Evolutionary conservation across 2,329 filamentous ascomycete species (phyloP).

Genomic region (Botrytis aclada): DNA sequence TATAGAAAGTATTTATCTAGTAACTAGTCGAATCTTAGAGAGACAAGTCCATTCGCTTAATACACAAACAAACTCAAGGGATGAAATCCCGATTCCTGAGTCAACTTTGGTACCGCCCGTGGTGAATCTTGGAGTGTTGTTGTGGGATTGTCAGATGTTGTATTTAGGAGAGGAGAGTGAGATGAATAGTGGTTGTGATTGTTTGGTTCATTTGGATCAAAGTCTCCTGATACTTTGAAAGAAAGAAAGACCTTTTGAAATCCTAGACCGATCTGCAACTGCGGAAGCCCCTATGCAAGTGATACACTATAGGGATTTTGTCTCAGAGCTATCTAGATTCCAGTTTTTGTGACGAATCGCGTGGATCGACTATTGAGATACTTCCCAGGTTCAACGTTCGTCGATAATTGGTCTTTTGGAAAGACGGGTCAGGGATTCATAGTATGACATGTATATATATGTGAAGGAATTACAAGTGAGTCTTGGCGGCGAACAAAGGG

Average conservation of each 20-base stretch:
- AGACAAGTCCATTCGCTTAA: no score
- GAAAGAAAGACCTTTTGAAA: background rate
- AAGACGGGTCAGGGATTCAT: background rate
- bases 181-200: no score
- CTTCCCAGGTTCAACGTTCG: background rate
- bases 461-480: background rate
- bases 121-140: no score
- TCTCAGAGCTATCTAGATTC: background rate
- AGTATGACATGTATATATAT: background rate
- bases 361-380: background rate
- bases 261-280: background rate
- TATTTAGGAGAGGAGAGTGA: no score
- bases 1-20: no score
- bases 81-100: no score
- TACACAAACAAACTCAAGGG: no score
- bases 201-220: no score
- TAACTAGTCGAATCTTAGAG: no score
- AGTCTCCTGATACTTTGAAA: background rate
- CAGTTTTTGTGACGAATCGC: background rate
- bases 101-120: no score
- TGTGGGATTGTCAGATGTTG: no score
- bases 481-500: accelerated
- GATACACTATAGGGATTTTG: background rate
- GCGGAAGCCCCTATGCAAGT: background rate
- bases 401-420: background rate